A percentile compares a stretch with the other conserved stretches of the same genome.
Conservation (phyloP, 148 eudicot genomes). For the Arctostaphylos glauca region DNA sequence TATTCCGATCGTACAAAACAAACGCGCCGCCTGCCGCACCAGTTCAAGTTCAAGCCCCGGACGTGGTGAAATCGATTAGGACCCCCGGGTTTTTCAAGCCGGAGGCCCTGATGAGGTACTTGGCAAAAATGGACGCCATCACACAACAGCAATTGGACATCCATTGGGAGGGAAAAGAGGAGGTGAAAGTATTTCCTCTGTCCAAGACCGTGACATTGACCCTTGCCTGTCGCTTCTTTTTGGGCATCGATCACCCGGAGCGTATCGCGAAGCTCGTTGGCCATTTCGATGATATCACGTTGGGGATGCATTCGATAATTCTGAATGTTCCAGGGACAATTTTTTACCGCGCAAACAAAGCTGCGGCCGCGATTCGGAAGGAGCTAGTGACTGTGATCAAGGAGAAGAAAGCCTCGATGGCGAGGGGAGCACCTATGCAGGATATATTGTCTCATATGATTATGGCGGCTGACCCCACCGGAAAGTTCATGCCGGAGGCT, state of each 20-base stretch:
- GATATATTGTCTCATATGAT: conserved; percentile 21
- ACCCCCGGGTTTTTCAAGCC: conserved; percentile 10
- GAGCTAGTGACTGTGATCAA: conserved; percentile 16
- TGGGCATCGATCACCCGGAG: conserved; percentile 22
- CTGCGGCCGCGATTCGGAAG: conserved; percentile 9
- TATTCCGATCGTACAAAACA: conserved; percentile 11
- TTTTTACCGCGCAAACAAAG: conserved; percentile 18
- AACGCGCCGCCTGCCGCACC: neutral
- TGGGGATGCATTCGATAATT: conserved; percentile 20
- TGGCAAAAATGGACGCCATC: neutral
- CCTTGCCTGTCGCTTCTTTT: conserved; percentile 17
- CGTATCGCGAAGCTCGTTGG: conserved; percentile 18
- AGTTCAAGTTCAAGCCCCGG: conserved; percentile 3
- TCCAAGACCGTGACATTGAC: conserved; percentile 19
- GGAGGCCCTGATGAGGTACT: neutral
- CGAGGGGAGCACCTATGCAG: conserved; percentile 9
- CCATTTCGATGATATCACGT: conserved; percentile 14
- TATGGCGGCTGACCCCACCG: neutral
- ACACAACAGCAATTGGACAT: conserved; percentile 1
- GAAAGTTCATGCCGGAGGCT: conserved; percentile 8
- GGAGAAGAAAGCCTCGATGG: conserved; percentile 20
- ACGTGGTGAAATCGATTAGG: neutral
- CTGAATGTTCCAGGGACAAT: conserved; percentile 15
- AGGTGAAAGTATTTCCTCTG: neutral
- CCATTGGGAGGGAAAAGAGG: neutral